Evolutionary conservation across 2,329 filamentous ascomycete species (phyloP).

Genomic region (Penicillium freii): DNA sequence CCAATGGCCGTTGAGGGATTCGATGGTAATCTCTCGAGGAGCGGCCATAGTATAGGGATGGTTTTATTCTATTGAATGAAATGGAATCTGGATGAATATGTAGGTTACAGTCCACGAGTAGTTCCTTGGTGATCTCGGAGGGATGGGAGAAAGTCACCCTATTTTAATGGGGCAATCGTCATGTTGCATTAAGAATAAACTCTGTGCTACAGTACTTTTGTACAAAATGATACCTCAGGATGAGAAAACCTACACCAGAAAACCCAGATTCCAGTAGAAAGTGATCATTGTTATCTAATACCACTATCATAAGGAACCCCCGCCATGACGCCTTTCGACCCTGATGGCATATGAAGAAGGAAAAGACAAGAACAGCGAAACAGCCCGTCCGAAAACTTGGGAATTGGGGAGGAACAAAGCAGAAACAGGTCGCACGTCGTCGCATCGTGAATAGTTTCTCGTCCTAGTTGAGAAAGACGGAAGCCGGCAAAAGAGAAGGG

Average conservation of each 20-base stretch:
- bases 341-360: constrained; percentile 13
- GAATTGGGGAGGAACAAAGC: constrained; percentile 10
- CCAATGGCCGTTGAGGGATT: constrained; percentile 2
- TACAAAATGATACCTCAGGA: not conserved
- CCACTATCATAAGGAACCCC: constrained; percentile 17
- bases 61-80: not conserved
- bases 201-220: not conserved
- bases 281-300: constrained; percentile 28
- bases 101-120: not conserved
- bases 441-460: constrained; percentile 18
- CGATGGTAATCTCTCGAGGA: not conserved
- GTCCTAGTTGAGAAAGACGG: constrained; percentile 2
- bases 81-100: not conserved
- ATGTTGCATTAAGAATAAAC: not conserved
- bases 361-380: constrained; percentile 8
- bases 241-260: not conserved
- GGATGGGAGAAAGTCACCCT: not conserved
- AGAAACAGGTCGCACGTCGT: constrained; percentile 20
- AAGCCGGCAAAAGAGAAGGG: constrained; percentile 3
- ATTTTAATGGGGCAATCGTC: not conserved
- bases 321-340: constrained; percentile 23
- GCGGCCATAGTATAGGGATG: not conserved
- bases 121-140: not conserved
- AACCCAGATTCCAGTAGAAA: constrained; percentile 5
- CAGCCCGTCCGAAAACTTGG: constrained; percentile 20